A percentile compares a stretch with the other conserved stretches of the same genome.
These are phyloP conservation scores for Biscutella auriculata DNA, from an alignment of 441 rosid species.

Conservation along the genomic window DNA sequence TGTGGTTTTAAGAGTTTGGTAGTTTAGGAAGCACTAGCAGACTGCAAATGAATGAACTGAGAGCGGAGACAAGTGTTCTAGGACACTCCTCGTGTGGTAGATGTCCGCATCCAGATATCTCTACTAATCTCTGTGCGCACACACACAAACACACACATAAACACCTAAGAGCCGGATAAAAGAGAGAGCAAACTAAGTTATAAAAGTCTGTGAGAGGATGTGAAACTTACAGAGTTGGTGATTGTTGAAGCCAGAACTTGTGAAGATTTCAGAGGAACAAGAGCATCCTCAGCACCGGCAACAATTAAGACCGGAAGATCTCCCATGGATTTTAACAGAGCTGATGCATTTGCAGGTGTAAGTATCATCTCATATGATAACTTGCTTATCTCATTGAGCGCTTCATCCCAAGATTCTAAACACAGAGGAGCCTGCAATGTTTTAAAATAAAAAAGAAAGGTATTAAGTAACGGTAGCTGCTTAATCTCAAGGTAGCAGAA, in stretches of 20 bases:
- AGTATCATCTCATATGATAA: conserved; percentile 67
- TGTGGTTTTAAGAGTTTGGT: conserved; percentile 6
- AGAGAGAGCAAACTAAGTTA: neutral
- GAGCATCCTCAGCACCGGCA: conserved; percentile 70
- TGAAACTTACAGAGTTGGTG: conserved; percentile 70
- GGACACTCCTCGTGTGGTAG: conserved; percentile 95
- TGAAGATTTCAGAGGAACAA: conserved; percentile 66
- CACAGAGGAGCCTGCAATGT: conserved; percentile 61
- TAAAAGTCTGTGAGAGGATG: neutral
- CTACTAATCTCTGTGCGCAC: conserved; percentile 61
- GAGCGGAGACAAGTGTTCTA: conserved; percentile 58
- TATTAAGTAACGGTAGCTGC: neutral
- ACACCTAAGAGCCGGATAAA: neutral
- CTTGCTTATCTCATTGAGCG: conserved; percentile 79
- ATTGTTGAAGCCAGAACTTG: conserved; percentile 68
- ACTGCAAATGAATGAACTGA: conserved; percentile 61
- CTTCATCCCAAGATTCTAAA: conserved; percentile 91
- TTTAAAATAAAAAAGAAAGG: neutral
- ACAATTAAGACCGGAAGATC: conserved; percentile 62
- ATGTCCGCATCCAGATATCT: conserved; percentile 83
- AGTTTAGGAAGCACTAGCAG: conserved; percentile 31
- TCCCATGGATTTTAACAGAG: conserved; percentile 50
- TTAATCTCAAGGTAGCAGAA: no score
- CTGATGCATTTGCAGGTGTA: conserved; percentile 35
- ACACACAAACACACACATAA: no score